These are phyloP conservation scores for Escallonia herrerae DNA, from an alignment of 129 eudicot species.

Conservation along the genomic window DNA sequence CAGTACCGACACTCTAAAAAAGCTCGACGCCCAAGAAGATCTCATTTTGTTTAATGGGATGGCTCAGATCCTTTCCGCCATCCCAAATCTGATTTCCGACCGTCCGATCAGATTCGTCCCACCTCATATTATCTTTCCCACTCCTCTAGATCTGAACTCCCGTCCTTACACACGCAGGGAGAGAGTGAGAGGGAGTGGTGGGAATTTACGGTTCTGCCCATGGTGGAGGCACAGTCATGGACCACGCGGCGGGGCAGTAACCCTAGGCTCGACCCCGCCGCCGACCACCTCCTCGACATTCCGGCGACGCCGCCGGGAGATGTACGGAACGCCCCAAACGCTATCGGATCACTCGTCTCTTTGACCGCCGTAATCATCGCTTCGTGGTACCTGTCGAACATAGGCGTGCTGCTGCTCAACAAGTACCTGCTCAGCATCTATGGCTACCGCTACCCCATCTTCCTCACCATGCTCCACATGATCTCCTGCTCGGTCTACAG, in stretches of 20 bases:
- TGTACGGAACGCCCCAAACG: slow-evolving; percentile 35
- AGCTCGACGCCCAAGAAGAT: no score
- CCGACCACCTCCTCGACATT: slow-evolving; percentile 43
- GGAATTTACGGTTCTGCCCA: slow-evolving; percentile 9
- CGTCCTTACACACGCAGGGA: background rate
- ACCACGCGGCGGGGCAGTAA: slow-evolving; percentile 90
- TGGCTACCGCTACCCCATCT: slow-evolving; percentile 77
- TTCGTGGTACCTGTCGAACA: slow-evolving; percentile 80
- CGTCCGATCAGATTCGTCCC: slow-evolving; percentile 25
- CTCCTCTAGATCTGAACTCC: slow-evolving; percentile 24
- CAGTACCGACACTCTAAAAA: slow-evolving; percentile 19
- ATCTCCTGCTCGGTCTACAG: slow-evolving; percentile 59
- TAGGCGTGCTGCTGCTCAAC: slow-evolving; percentile 81
- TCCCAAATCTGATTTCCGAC: slow-evolving; percentile 23
- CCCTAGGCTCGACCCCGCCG: slow-evolving; percentile 52
- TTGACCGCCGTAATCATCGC: slow-evolving; percentile 72
- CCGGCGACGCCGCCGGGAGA: slow-evolving; percentile 80
- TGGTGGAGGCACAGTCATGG: slow-evolving; percentile 86
- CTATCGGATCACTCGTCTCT: slow-evolving; percentile 30
- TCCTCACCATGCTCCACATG: slow-evolving; percentile 88
- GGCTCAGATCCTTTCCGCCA: background rate
- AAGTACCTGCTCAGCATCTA: slow-evolving; percentile 68
- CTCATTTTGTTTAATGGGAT: slow-evolving; percentile 11
- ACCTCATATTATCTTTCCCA: slow-evolving; percentile 7
- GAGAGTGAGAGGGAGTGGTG: slow-evolving; percentile 5